Base-by-base conservation (phyloP, 148 eudicot species). In the Cornus florida region DNA sequence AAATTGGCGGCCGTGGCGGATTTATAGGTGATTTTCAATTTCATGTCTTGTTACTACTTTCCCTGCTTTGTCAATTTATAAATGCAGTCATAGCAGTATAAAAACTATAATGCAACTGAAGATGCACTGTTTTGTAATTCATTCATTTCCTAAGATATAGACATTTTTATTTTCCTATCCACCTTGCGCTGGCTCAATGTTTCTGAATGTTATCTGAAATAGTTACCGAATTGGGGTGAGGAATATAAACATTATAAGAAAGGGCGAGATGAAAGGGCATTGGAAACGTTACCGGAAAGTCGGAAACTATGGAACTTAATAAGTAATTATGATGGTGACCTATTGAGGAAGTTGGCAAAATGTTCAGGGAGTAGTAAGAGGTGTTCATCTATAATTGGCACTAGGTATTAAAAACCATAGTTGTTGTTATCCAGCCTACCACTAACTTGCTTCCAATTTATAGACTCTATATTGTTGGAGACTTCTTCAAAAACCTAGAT, bases 1-100 rank as follows among this genome's bases (percentile, higher is more conserved):
- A 39, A 93, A 96, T 86, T 96, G 99, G 99, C 89, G 99, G 75
- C 99, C 99, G 3, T 96, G 99, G 99, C 95, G 99, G 78, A 92
- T 93, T 77, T 96, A 96, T 74, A 95, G 99, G 99, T 92, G 32
- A 60, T 28, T 46, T 39, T 66, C 2, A n/a, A 62, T 62, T 67
- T 43, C 13, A 20, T 31, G 16, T 71, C 16, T 75, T 2, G 3
- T 56, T 70, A 1, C 66, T 78, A 33, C 67, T 59, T 35, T 80
- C 2, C 28, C 66, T 7, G 0, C 38, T 56, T 76, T 23, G 32
- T 79, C 72, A 41, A 20, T n/a, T 17, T 62, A 17, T 62, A 17
- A 20, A 62, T 17, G 66, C 23, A 6, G 22, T 20, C 2, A 17
- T 62, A 20, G 66, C 23, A 4, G 66, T 62, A 20, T 62, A 7